Base-by-base conservation (phyloP, 257 asterid genomes). In the Scutellaria barbata region DNA sequence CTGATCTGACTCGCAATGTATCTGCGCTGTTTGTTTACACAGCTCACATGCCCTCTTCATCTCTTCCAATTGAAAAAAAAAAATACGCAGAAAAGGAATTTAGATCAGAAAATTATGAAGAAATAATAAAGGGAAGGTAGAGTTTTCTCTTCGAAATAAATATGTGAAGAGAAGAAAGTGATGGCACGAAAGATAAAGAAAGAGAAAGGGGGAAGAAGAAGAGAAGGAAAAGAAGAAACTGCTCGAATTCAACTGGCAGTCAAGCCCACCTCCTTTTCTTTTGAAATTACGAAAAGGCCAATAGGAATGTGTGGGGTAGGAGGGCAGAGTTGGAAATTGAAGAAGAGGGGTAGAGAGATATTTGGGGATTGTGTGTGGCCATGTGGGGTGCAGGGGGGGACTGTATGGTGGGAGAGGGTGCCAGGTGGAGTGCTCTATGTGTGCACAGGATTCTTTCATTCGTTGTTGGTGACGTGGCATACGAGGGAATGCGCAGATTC, bases 1-100 rank as follows among this genome's bases (percentile, higher is more conserved):
- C 50, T 74, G 75, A 73, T 86, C 92, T 10, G 92, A 63, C 56
- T 69, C 84, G 61, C 92, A 86, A 60, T 66, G 74, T 14, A 77
- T 30, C 76, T 56, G 63, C 11, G 88, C 88, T 56, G 8, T 6
- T 8, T 22, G 22, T 25, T 70, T 55, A 22, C 92, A 86, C 77
- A 86, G 16, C 69, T 66, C 88, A 18, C 92, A 86, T 13, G 63
- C 5, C 25, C 41, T 70, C 75, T 61, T 81, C 87, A 83, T 79
- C 25, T 47, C 25, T n/a, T 22, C 12, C 5, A 7, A 6, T 13
- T 3, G 1, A 10, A 48, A 57, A 35, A 2, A 5, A 39, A 48
- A 68, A 1, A 12, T 14, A n/a, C n/a, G 39, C 40, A 35, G 72
- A 35, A 39, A 68, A 46, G 20, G 0, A 18, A 13, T 7, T 0